Evolutionary conservation across 176 grass and related monocot species (phyloP), one percentile per base, ranked within the genome.

Genomic region (Alloteropsis semialata): DNA sequence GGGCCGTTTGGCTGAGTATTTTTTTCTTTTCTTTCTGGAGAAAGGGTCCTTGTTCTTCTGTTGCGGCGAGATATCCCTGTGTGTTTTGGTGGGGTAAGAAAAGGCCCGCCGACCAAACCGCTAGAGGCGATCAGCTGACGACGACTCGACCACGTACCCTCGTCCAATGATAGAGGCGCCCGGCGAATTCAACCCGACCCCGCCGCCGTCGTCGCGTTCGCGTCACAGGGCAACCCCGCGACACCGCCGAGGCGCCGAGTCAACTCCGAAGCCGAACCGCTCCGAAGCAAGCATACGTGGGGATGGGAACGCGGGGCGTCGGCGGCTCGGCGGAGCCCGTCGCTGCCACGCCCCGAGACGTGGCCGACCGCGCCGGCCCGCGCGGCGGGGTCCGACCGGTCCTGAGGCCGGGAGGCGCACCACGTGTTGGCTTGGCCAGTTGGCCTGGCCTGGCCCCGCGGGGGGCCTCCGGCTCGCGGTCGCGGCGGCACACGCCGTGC

Each of bases 311-410:
- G 50, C 30, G 9, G 37, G 59, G 54, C 59, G 85, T 74, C 27
- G 71, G n/a, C n/a, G n/a, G 85, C 37, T 77, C 24, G 62, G n/a
- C n/a, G n/a, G n/a, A n/a, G n/a, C 13, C 13, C 80, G 80, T 83
- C 86, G 86, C 80, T 28, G 65, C 65, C 64, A 27, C 30, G 39
- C 12, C 17, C 18, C 11, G 33, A 21, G 41, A 45, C 80, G 73
- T 83, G 80, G 33, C 41, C 51, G 17, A 42, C 15, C 65, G 71
- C 8, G 82, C 5, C 71, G 71, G 27, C 9, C 9, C 30, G 62
- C 59, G 37, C 43, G 65, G 44, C 50, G 56, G 65, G 38, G 18
- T 9, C 8, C 68, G 41, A 5, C 24, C 59, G 2, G 10, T 4
- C 22, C n/a, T 61, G 71, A 46, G 70, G 85, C 50, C 10, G 28